Evolutionary conservation across 768 basidiomycete genomes (phyloP), one percentile per base, ranked within the genome.

Genomic region (Trametes meyenii): DNA sequence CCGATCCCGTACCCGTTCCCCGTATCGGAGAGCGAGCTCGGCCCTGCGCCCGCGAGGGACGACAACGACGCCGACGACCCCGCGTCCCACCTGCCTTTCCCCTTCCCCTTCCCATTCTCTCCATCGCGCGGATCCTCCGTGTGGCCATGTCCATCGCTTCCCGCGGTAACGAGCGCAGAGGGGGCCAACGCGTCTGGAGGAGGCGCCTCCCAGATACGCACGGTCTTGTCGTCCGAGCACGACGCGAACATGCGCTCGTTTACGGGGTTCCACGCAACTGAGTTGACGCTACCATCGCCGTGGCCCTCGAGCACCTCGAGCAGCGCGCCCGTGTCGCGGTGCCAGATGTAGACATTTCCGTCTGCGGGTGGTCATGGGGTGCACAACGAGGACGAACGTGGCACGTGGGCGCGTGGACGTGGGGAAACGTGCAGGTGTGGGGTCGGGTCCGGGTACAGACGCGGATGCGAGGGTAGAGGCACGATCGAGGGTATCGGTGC

Each of bases 291-390:
- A 42, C 94, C 95, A 59, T 78, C 78, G n/a, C 86, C 87, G 68
- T 98, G 96, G 0, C 97, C 97, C 3, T 83, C 73, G 2, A 99
- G 82, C n/a, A 87, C 82, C 73, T 97, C 94, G n/a, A 98, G 80
- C 45, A 96, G 80, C 2, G 81, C 78, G 2, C 89, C 90, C 11
- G 89, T 89, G 67, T 93, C 89, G 48, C 90, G 85, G 72, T 98
- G 92, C 96, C 96, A 99, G 38, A 98, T 85, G 76, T 98, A 97
- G 46, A 98, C 89, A 64, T 90, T 90, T 45, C 89, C 86, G 75
- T 99, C 97, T 98, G 40, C 24, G 11, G 24, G 46, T 16, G 46
- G 13, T 21, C 19, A 24, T 13, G 46, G 11, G 46, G 23, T 24
- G 23, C 46, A 24, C 26, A 24, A 23, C 21, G 46, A 23, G 24